These are phyloP conservation scores for Thelephora ganbajun DNA, from an alignment of 768 basidiomycete species.

Conservation along the genomic window DNA sequence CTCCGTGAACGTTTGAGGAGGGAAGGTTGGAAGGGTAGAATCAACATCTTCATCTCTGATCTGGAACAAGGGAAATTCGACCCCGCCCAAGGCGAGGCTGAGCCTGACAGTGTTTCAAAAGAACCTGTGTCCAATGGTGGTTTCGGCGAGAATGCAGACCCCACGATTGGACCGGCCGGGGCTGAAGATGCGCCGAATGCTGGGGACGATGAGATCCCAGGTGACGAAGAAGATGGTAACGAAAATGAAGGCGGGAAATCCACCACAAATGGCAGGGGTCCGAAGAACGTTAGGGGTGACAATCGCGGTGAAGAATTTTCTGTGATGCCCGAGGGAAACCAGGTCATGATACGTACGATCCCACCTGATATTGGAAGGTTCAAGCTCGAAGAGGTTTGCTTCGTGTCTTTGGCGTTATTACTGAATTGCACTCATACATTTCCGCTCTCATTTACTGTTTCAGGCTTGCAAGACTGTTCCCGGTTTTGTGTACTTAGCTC, in stretches of 20 bases:
- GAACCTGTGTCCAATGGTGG: conserved; percentile 31
- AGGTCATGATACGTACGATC: conserved; percentile 91
- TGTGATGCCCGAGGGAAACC: conserved; percentile 59
- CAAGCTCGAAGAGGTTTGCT: conserved; percentile 76
- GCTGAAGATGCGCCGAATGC: conserved; percentile 29
- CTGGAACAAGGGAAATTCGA: conserved; percentile 81
- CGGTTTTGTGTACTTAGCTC: conserved; percentile 78
- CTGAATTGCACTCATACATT: conserved; percentile 4
- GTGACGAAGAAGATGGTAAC: conserved; percentile 55
- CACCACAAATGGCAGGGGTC: conserved; percentile 45
- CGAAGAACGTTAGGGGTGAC: conserved; percentile 28
- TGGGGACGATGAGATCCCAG: conserved; percentile 65
- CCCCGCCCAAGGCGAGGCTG: conserved; percentile 38
- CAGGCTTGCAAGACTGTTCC: conserved; percentile 67
- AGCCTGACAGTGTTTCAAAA: conserved; percentile 33
- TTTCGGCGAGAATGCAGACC: conserved; percentile 15
- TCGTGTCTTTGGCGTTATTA: background rate
- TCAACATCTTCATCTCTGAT: conserved; percentile 62
- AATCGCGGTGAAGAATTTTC: conserved; percentile 58
- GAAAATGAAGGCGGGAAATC: conserved; percentile 40
- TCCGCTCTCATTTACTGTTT: conserved; percentile 4
- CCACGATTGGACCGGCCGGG: conserved; percentile 20
- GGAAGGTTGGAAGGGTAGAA: conserved; percentile 70
- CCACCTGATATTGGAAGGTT: conserved; percentile 84
- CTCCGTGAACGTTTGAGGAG: conserved; percentile 70